These are phyloP conservation scores for Dinochytrium kinnereticum DNA, from an alignment of 371 early-diverging fungal species.

Conservation along the genomic window DNA sequence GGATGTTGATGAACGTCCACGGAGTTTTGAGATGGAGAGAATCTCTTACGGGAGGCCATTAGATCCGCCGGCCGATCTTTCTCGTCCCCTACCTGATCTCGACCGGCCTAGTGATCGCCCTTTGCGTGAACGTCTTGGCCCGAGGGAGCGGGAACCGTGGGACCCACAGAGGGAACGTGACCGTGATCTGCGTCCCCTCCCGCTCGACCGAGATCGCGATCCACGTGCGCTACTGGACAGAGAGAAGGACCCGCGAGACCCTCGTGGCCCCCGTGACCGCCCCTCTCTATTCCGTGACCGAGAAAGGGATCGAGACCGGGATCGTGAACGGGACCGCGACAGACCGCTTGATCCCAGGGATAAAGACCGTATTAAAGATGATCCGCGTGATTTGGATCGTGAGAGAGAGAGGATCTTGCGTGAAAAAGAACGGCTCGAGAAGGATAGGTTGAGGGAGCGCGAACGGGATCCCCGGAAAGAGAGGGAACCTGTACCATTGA, in stretches of 20 bases:
- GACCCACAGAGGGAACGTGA: conserved; percentile 11
- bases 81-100: neutral
- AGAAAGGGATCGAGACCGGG: conserved; percentile 10
- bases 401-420: conserved; percentile 1
- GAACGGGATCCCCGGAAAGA: neutral
- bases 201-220: conserved; percentile 1
- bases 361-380: neutral
- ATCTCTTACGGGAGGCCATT: neutral
- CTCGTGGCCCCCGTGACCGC: neutral
- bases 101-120: neutral
- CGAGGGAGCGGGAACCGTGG: neutral
- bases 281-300: conserved; percentile 14
- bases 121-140: neutral
- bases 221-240: neutral
- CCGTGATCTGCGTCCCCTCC: neutral
- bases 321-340: neutral
- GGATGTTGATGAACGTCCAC: neutral
- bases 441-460: conserved; percentile 1
- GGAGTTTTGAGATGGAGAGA: neutral
- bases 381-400: neutral
- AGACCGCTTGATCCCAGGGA: neutral
- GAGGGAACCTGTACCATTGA: neutral
- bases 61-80: neutral
- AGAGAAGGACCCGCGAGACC: conserved; percentile 1
- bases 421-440: conserved; percentile 13